A percentile compares a stretch with the other conserved stretches of the same genome.
phyloP scores from a whole-genome alignment of 805 yeast genomes.

The Metschnikowia sp. region DNA sequence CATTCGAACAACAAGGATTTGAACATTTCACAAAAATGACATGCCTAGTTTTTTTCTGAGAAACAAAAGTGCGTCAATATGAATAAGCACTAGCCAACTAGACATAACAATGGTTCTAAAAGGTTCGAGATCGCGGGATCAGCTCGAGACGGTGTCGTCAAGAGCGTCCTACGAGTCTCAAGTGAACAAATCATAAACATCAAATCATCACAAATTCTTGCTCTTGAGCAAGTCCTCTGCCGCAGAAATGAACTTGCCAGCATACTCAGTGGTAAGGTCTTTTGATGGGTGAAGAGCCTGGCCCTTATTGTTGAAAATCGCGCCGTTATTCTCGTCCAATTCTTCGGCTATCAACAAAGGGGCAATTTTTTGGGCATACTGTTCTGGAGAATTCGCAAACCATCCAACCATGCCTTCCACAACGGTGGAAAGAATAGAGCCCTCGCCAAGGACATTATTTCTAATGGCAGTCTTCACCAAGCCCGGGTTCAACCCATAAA shows the following conservation, averaged over 20 bases:
- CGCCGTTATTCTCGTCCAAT: slow-evolving; percentile 27
- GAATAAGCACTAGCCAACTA: no score
- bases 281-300: slow-evolving; percentile 22
- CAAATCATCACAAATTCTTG: slow-evolving; percentile 15
- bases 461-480: slow-evolving; percentile 34
- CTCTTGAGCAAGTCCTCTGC: slow-evolving; percentile 21
- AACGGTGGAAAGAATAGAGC: slow-evolving; percentile 18
- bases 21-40: no score
- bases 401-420: slow-evolving; percentile 29
- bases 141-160: no score
- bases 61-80: no score
- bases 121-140: no score
- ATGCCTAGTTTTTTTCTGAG: no score
- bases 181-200: no score
- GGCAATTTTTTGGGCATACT: slow-evolving; percentile 27
- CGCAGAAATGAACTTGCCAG: slow-evolving; percentile 20
- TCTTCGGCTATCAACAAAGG: slow-evolving; percentile 31
- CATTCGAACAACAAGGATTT: no score
- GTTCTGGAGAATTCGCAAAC: slow-evolving; percentile 29
- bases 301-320: slow-evolving; percentile 28
- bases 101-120: no score
- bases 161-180: no score
- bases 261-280: slow-evolving; percentile 27
- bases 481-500: slow-evolving; percentile 42
- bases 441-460: slow-evolving; percentile 28